phyloP scores from a whole-genome alignment of 108 stramenopile genomes.

The Cylindrotheca fusiformis region DNA sequence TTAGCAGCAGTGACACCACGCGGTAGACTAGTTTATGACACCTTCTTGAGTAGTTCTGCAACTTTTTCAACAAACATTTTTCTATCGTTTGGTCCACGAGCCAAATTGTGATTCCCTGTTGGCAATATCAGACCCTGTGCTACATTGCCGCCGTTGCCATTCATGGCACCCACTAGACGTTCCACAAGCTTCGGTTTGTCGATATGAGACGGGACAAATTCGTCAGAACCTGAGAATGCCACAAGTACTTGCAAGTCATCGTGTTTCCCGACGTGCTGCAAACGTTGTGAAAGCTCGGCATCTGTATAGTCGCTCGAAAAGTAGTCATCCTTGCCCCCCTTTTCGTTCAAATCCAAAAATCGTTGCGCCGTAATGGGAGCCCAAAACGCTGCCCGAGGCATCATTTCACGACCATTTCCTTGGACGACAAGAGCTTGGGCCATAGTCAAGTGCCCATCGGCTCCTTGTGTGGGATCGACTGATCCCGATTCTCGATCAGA shows the following conservation, averaged over 20 bases:
- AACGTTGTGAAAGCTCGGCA: slow-evolving; percentile 60
- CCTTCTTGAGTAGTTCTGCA: slow-evolving; percentile 14
- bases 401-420: slow-evolving; percentile 76
- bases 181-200: slow-evolving; percentile 53
- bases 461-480: slow-evolving; percentile 12
- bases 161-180: slow-evolving; percentile 78
- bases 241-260: slow-evolving; percentile 53
- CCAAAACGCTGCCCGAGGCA: slow-evolving; percentile 87
- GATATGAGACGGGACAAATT: slow-evolving; percentile 79
- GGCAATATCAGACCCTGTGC: slow-evolving; percentile 52
- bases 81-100: slow-evolving; percentile 46
- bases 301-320: slow-evolving; percentile 89
- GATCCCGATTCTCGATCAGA: slow-evolving; percentile 78
- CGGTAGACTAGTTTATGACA: too few relatives aligned
- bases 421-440: slow-evolving; percentile 45
- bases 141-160: slow-evolving; percentile 22
- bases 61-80: slow-evolving; percentile 59
- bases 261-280: slow-evolving; percentile 58
- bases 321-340: slow-evolving; percentile 88
- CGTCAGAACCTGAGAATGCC: slow-evolving; percentile 83
- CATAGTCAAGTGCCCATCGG: slow-evolving; percentile 29
- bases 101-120: slow-evolving; percentile 78
- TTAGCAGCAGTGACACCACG: too few relatives aligned
- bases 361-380: slow-evolving; percentile 93
- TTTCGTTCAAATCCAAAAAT: slow-evolving; percentile 72